phyloP scores from a whole-genome alignment of 2,329 filamentous ascomycete species.

The Colletotrichum magnum region DNA sequence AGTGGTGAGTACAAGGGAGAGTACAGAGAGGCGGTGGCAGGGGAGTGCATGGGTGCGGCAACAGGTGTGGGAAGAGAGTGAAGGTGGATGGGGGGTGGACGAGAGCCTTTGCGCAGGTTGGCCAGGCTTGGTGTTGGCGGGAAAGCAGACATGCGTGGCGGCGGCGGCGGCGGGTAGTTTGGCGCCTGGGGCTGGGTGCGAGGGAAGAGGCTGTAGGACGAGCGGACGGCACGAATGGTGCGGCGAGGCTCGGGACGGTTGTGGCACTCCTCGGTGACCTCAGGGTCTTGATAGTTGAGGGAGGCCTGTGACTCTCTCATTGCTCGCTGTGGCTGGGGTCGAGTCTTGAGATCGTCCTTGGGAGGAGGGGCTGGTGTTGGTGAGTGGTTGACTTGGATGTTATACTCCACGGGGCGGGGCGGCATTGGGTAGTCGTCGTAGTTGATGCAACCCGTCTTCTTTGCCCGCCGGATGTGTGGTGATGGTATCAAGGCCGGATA shows the following conservation, averaged over 20 bases:
- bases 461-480: slow-evolving; percentile 39
- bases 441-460: slow-evolving; percentile 40
- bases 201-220: slow-evolving; percentile 42
- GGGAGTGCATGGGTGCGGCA: slow-evolving; percentile 21
- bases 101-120: slow-evolving; percentile 30
- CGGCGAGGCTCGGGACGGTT: slow-evolving; percentile 39
- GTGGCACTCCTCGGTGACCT: not conserved
- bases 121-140: slow-evolving; percentile 14
- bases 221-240: slow-evolving; percentile 40
- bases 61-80: slow-evolving; percentile 34
- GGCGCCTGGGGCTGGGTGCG: slow-evolving; percentile 23
- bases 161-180: slow-evolving; percentile 28
- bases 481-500: slow-evolving; percentile 42
- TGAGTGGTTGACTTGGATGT: slow-evolving; percentile 31
- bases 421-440: slow-evolving; percentile 45
- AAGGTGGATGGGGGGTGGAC: slow-evolving; percentile 40
- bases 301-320: slow-evolving; percentile 1
- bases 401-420: slow-evolving; percentile 41
- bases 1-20: slow-evolving; percentile 34
- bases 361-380: slow-evolving; percentile 16
- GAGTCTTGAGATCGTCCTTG: slow-evolving; percentile 18
- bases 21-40: slow-evolving; percentile 36
- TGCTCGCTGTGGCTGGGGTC: slow-evolving; percentile 37
- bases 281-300: slow-evolving; percentile 11
- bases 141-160: slow-evolving; percentile 21